Evolutionary conservation across 352 stramenopile genomes (phyloP), one percentile per base, ranked within the genome.

Genomic region (Phytophthora pisi): DNA sequence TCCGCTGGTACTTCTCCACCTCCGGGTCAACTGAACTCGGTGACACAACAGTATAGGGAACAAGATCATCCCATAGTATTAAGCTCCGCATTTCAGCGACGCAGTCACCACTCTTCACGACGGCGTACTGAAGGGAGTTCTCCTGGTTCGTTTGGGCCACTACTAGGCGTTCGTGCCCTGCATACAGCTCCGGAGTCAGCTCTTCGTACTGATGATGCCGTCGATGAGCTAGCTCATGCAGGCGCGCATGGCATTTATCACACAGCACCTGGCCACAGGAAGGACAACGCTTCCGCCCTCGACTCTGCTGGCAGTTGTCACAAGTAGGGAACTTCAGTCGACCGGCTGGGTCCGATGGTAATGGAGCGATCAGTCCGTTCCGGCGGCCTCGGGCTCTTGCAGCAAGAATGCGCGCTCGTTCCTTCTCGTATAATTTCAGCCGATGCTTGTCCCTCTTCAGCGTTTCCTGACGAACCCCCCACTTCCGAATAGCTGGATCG

Each of bases 241-340:
- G 64, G 1, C 77, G 75, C 13, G 80, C 68, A 57, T 90, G 77
- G 28, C 84, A 92, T 13, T 78, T 81, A 66, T 90, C 80, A 53
- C 84, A 92, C 2, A 88, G 51, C 2, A 85, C 61, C 51, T 90
- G 82, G 4, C 90, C 80, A 43, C 84, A 92, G 16, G 68, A 53
- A 13, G 75, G 64, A 34, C 84, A 92, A 20, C 66, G 58, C 45
- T 89, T 91, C 3, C 73, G 68, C 15, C 82, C 78, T 62, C 78
- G 72, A 43, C 62, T 68, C 8, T 43, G 18, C 4, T 82, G 70
- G 54, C 84, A 92, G 46, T 89, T 89, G 13, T 84, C 69, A 52
- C 84, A 92, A 3, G 46, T 51, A 23, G 81, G 78, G 13, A 79
- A 79, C 51, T 84, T 89, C 9, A 74, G 50, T 42, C 72, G 72